Evolutionary conservation across 495 filamentous ascomycete species (phyloP).

Genomic region (Podospora comata): DNA sequence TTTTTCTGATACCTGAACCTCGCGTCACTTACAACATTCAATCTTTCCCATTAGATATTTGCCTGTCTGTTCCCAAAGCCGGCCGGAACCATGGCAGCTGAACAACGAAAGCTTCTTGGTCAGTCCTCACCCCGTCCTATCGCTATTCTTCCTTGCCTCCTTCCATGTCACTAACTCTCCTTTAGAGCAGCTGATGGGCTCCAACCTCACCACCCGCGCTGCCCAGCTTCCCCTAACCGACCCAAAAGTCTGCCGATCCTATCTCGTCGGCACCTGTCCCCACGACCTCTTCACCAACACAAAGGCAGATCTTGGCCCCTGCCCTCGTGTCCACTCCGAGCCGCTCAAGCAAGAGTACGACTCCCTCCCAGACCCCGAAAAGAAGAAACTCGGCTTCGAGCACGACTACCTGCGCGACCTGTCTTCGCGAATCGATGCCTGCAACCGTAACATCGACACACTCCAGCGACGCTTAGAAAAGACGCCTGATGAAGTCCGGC

Average conservation of each 20-base stretch:
- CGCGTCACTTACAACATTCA: background rate
- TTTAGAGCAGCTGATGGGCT: constrained; percentile 78
- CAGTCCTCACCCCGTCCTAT: constrained; percentile 31
- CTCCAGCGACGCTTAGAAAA: constrained; percentile 92
- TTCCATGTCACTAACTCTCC: constrained; percentile 11
- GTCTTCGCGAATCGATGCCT: constrained; percentile 92
- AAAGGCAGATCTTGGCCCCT: constrained; percentile 92
- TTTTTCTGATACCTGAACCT: background rate
- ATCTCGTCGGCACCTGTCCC: constrained; percentile 89
- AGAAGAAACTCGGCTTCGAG: constrained; percentile 81
- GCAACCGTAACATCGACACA: constrained; percentile 87
- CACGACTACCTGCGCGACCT: constrained; percentile 96
- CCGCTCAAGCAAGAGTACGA: constrained; percentile 86
- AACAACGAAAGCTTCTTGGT: constrained; percentile 94
- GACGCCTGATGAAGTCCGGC: constrained; percentile 93
- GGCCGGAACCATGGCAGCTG: constrained; percentile 70
- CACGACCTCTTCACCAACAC: constrained; percentile 99
- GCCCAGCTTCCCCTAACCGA: constrained; percentile 85
- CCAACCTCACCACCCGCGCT: constrained; percentile 64
- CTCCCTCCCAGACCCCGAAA: constrained; percentile 59
- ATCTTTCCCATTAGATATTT: background rate
- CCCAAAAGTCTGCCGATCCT: constrained; percentile 91
- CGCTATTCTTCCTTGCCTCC: constrained; percentile 5
- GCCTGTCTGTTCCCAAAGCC: background rate
- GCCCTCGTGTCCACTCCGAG: constrained; percentile 87